Evolutionary conservation across 2,329 filamentous ascomycete genomes (phyloP).

Genomic region (Cladophialophora chaetospira): DNA sequence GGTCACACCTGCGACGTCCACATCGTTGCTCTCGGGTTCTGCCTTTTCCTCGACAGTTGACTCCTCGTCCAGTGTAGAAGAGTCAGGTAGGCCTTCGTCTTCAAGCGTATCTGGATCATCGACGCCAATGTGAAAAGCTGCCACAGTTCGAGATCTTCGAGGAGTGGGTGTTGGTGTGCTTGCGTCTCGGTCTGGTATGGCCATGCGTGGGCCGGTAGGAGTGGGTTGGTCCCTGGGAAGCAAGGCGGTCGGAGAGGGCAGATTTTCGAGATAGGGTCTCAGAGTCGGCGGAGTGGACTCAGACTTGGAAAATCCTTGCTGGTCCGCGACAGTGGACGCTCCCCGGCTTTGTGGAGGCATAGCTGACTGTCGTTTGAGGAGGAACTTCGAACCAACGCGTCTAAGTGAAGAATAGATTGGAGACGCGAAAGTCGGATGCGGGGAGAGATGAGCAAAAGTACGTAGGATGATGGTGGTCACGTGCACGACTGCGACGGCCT

Average conservation of each 20-base stretch:
- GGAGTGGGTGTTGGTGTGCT: slow-evolving; percentile 21
- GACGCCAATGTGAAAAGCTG: slow-evolving; percentile 22
- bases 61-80: not conserved
- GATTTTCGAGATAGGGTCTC: slow-evolving; percentile 30
- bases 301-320: slow-evolving; percentile 15
- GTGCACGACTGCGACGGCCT: too few species aligned
- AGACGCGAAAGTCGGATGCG: too few species aligned
- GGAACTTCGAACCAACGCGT: not conserved
- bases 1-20: slow-evolving; percentile 26
- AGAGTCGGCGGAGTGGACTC: slow-evolving; percentile 26
- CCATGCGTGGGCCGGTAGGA: slow-evolving; percentile 24
- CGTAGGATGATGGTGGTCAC: too few species aligned
- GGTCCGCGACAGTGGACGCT: slow-evolving; percentile 15
- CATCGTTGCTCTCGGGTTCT: slow-evolving; percentile 11
- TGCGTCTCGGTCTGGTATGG: slow-evolving; percentile 20
- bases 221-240: slow-evolving; percentile 26
- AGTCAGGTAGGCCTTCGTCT: slow-evolving; percentile 2
- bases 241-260: slow-evolving; percentile 28
- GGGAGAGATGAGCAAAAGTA: too few species aligned
- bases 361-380: not conserved
- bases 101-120: slow-evolving; percentile 16
- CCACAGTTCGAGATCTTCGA: slow-evolving; percentile 4
- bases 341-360: slow-evolving; percentile 33
- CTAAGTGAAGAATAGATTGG: too few species aligned
- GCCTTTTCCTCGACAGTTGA: not conserved